Percentiles rank a stretch among this genome's conserved stretches.
Conservation (phyloP, 331 rosid genomes). For the Arachis monticola region DNA sequence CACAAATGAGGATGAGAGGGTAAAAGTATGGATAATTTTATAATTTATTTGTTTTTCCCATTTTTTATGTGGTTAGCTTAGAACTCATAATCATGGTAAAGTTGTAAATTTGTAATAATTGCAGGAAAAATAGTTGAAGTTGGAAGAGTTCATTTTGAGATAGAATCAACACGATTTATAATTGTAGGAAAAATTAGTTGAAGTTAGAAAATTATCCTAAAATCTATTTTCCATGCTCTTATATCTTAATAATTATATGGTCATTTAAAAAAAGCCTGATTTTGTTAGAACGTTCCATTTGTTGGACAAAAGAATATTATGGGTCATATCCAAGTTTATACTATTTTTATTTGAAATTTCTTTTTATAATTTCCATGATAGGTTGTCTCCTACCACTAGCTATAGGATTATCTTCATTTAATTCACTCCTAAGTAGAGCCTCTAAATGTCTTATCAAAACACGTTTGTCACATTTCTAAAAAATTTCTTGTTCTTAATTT, state of each 20-base stretch:
- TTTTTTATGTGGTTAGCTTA: background rate
- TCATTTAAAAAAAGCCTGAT: background rate
- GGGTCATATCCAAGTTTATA: too few species aligned
- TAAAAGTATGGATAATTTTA: conserved; percentile 60
- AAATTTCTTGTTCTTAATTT: conserved; percentile 14
- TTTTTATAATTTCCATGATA: too few species aligned
- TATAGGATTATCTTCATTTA: too few species aligned
- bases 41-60: conserved; percentile 11
- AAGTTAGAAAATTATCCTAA: conserved; percentile 22
- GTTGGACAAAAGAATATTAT: conserved; percentile 47
- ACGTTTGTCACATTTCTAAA: background rate
- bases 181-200: conserved; percentile 69
- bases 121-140: conserved; percentile 97
- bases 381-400: too few species aligned
- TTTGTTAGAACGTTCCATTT: conserved; percentile 17
- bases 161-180: conserved; percentile 82
- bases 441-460: too few species aligned
- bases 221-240: background rate
- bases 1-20: conserved; percentile 97
- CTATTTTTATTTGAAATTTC: too few species aligned
- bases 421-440: too few species aligned
- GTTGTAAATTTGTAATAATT: conserved; percentile 33
- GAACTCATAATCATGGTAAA: background rate
- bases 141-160: conserved; percentile 98
- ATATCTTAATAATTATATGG: background rate